These are phyloP conservation scores for Sclerotinia spermophila DNA, from an alignment of 2,329 filamentous ascomycete species.

Conservation along the genomic window DNA sequence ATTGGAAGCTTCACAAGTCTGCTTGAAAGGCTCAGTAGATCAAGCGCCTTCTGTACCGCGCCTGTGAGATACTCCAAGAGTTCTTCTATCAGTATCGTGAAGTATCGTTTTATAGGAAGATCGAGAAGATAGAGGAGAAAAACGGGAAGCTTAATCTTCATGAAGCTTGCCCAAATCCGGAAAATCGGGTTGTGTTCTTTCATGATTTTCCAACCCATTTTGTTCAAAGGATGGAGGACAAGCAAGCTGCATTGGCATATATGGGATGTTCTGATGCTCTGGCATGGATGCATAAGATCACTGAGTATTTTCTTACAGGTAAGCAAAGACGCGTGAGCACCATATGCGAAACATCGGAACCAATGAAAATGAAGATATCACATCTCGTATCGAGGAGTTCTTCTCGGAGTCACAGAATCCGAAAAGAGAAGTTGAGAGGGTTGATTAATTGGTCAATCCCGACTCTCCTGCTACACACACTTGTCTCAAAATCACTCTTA, in stretches of 20 bases:
- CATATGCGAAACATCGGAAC: too few relatives aligned
- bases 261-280: not conserved
- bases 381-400: slow-evolving; percentile 12
- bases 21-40: slow-evolving; percentile 1
- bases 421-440: not conserved
- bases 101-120: slow-evolving; percentile 13
- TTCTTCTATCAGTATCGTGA: slow-evolving; percentile 19
- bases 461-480: slow-evolving; percentile 1
- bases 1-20: not conserved
- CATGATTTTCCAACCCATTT: not conserved
- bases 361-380: not conserved
- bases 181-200: not conserved
- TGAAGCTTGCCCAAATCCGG: not conserved
- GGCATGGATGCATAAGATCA: not conserved
- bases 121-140: slow-evolving; percentile 16
- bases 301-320: not conserved
- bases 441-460: not conserved
- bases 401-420: not conserved
- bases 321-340: not conserved
- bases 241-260: not conserved
- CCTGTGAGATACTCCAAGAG: slow-evolving; percentile 15
- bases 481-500: slow-evolving; percentile 9
- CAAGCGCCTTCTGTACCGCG: slow-evolving; percentile 3
- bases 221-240: not conserved
- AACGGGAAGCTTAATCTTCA: not conserved